phyloP scores from a whole-genome alignment of 805 yeast species.

The Teunomyces aglyptinius region DNA sequence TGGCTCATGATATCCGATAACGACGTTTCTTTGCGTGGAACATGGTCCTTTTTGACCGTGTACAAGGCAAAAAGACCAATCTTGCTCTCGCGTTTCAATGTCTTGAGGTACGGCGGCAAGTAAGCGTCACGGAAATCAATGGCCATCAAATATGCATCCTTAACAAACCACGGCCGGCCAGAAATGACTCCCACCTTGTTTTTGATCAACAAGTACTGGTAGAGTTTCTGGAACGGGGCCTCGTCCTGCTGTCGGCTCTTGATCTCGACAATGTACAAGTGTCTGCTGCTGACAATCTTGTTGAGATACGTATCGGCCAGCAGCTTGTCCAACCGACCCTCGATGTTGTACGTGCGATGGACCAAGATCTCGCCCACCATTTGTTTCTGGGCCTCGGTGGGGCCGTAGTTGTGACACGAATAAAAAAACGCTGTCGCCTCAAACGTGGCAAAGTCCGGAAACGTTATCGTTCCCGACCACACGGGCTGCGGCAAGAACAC shows the following conservation, averaged over 20 bases:
- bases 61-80: conserved; percentile 33
- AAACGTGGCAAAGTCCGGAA: conserved; percentile 50
- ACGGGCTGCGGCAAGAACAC: conserved; percentile 14
- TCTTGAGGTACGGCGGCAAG: conserved; percentile 21
- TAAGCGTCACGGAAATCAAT: conserved; percentile 20
- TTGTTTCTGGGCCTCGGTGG: conserved; percentile 21
- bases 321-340: conserved; percentile 58
- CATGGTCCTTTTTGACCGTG: conserved; percentile 38
- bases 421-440: conserved; percentile 36
- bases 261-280: conserved; percentile 52
- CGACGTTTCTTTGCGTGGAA: conserved; percentile 15
- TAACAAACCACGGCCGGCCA: conserved; percentile 47
- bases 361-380: conserved; percentile 29
- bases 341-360: conserved; percentile 40
- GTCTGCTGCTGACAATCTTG: conserved; percentile 47
- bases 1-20: conserved; percentile 5
- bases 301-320: conserved; percentile 58
- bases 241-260: conserved; percentile 16
- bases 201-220: conserved; percentile 45
- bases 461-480: conserved; percentile 50
- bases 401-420: conserved; percentile 25
- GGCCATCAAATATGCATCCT: conserved; percentile 62
- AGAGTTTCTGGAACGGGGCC: conserved; percentile 29
- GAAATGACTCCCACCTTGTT: conserved; percentile 61
- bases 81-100: conserved; percentile 11